Evolutionary conservation across 768 basidiomycete species (phyloP).

Genomic region (Candolleomyces efflorescens): DNA sequence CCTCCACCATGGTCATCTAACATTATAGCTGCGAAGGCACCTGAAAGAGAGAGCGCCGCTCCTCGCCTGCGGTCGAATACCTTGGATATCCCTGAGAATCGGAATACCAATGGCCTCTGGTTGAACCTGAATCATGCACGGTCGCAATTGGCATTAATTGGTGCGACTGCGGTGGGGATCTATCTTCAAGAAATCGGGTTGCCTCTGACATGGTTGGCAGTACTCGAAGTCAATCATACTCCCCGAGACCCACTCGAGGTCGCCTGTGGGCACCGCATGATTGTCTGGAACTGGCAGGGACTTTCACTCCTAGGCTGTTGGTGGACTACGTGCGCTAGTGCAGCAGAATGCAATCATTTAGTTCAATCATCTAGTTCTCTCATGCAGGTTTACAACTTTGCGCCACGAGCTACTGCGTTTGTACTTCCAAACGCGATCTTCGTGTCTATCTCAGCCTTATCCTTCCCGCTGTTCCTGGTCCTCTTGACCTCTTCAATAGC

Average conservation of each 20-base stretch:
- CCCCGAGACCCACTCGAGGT: no score
- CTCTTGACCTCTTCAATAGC: slow-evolving; percentile 33
- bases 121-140: no score
- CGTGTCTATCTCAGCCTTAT: slow-evolving; percentile 22
- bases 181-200: no score
- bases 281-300: no score
- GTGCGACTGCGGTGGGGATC: no score
- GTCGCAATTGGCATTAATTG: no score
- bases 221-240: no score
- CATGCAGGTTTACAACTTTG: background rate
- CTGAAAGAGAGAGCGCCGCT: slow-evolving; percentile 36
- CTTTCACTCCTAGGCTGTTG: no score
- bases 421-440: slow-evolving; percentile 31
- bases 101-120: background rate
- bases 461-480: slow-evolving; percentile 18
- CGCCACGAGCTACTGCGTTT: background rate
- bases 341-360: no score
- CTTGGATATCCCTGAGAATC: background rate
- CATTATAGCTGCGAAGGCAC: slow-evolving; percentile 47
- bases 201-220: no score
- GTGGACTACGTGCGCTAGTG: no score
- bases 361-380: no score
- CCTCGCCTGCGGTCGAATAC: background rate
- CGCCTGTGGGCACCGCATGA: background rate
- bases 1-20: slow-evolving; percentile 38